These are phyloP conservation scores for Papiliotrema terrestris DNA, from an alignment of 1,284 basidiomycete genomes.

Conservation along the genomic window DNA sequence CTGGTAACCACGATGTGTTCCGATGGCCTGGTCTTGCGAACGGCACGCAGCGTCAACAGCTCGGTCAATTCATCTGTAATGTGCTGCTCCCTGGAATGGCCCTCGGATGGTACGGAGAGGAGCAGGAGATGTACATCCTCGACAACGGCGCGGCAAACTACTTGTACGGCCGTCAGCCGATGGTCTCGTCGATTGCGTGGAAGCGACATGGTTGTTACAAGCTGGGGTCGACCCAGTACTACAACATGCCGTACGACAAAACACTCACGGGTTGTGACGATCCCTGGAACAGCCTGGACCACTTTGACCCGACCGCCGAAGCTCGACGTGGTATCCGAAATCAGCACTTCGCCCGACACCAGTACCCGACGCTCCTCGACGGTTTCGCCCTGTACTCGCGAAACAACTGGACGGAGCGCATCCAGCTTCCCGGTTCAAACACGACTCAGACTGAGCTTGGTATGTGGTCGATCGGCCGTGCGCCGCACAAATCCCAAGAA, in stretches of 20 bases:
- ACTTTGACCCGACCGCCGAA: slow-evolving; percentile 85
- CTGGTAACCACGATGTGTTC: slow-evolving; percentile 88
- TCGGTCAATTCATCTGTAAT: slow-evolving; percentile 72
- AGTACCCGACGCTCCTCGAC: slow-evolving; percentile 73
- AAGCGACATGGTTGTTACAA: slow-evolving; percentile 85
- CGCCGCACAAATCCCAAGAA: slow-evolving; percentile 58
- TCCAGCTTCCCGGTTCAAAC: slow-evolving; percentile 78
- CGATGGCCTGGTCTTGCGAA: slow-evolving; percentile 83
- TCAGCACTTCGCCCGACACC: slow-evolving; percentile 64
- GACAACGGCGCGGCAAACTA: slow-evolving; percentile 83
- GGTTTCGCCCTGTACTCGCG: slow-evolving; percentile 73
- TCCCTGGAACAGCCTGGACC: slow-evolving; percentile 83
- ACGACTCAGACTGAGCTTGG: slow-evolving; percentile 74
- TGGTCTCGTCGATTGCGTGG: slow-evolving; percentile 80
- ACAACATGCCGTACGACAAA: slow-evolving; percentile 77
- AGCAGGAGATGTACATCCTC: slow-evolving; percentile 75
- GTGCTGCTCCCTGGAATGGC: slow-evolving; percentile 83
- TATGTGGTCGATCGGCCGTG: slow-evolving; percentile 72
- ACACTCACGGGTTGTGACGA: slow-evolving; percentile 75
- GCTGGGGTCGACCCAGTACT: slow-evolving; percentile 83
- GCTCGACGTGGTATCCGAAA: slow-evolving; percentile 68
- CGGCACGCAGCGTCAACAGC: slow-evolving; percentile 68
- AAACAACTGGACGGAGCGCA: slow-evolving; percentile 75
- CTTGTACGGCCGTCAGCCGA: slow-evolving; percentile 80
- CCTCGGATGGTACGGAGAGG: slow-evolving; percentile 81